Percentiles rank a stretch among this genome's conserved stretches.
These are phyloP conservation scores for Leccinellum rugosiceps DNA, from an alignment of 768 basidiomycete species.

Conservation along the genomic window DNA sequence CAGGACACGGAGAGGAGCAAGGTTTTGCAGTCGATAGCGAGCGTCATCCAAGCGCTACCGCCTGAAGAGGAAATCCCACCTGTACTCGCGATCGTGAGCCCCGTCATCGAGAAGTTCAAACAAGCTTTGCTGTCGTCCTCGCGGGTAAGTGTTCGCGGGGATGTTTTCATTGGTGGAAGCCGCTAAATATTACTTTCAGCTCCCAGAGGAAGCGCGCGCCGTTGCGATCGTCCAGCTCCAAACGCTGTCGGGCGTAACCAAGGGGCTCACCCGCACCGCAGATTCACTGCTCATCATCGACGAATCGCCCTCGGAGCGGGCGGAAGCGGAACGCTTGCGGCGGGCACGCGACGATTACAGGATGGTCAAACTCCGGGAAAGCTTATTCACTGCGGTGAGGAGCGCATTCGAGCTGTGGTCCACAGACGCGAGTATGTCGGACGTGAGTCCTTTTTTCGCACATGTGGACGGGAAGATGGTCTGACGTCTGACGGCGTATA, in stretches of 20 bases:
- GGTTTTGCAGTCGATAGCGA: constrained; percentile 88
- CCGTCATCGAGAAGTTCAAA: constrained; percentile 68
- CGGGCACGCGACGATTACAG: constrained; percentile 61
- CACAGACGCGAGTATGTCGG: constrained; percentile 69
- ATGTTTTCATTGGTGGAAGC: background rate
- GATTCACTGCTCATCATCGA: constrained; percentile 66
- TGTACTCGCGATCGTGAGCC: constrained; percentile 72
- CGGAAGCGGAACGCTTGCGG: constrained; percentile 53
- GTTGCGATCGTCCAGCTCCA: constrained; percentile 71
- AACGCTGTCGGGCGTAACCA: constrained; percentile 80
- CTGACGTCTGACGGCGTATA: background rate
- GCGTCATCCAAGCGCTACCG: constrained; percentile 88
- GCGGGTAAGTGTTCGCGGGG: constrained; percentile 40
- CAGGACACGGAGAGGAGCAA: constrained; percentile 87
- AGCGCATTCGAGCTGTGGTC: constrained; percentile 74
- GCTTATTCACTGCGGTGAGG: constrained; percentile 57
- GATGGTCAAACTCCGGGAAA: constrained; percentile 61
- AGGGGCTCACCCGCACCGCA: constrained; percentile 75
- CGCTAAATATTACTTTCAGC: constrained; percentile 34
- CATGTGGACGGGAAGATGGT: background rate
- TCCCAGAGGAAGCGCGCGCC: constrained; percentile 68
- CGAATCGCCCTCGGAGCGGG: constrained; percentile 48
- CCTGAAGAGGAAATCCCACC: constrained; percentile 75
- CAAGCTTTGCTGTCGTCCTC: constrained; percentile 55
- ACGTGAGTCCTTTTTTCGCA: constrained; percentile 48